A percentile compares a stretch with the other conserved stretches of the same genome.
Evolutionary conservation across 768 basidiomycete species (phyloP).

Genomic region (Russula lepida): DNA sequence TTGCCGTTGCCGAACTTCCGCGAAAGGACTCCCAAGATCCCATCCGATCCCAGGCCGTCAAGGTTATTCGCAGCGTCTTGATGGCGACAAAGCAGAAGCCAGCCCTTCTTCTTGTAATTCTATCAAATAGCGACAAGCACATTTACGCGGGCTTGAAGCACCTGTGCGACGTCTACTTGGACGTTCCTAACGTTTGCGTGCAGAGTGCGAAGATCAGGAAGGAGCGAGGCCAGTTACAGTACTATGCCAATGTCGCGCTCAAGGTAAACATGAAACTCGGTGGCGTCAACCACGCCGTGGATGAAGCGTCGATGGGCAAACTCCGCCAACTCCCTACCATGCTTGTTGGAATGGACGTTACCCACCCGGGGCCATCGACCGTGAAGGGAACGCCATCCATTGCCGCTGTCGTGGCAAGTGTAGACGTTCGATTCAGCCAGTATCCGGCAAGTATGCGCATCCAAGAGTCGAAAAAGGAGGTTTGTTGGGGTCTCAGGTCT

Average conservation of each 20-base stretch:
- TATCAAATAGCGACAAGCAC: slow-evolving; percentile 40
- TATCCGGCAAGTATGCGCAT: slow-evolving; percentile 44
- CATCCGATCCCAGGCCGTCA: slow-evolving; percentile 43
- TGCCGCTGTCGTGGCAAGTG: slow-evolving; percentile 46
- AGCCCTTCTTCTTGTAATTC: slow-evolving; percentile 37
- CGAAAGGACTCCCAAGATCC: slow-evolving; percentile 45
- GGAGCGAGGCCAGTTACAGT: slow-evolving; percentile 46
- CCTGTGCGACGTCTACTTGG: slow-evolving; percentile 42
- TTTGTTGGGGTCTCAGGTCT: slow-evolving; percentile 20
- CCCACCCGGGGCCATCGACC: slow-evolving; percentile 72
- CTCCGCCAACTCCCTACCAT: slow-evolving; percentile 37
- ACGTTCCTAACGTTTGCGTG: slow-evolving; percentile 59
- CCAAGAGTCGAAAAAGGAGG: slow-evolving; percentile 64
- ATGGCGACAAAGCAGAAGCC: slow-evolving; percentile 34
- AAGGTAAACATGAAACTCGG: slow-evolving; percentile 52
- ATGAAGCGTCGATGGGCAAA: slow-evolving; percentile 32
- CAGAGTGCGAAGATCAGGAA: slow-evolving; percentile 65
- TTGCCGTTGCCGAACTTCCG: slow-evolving; percentile 41
- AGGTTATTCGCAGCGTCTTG: slow-evolving; percentile 36
- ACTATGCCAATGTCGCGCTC: slow-evolving; percentile 47
- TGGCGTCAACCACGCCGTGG: slow-evolving; percentile 43
- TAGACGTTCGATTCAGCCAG: slow-evolving; percentile 38
- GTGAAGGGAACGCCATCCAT: slow-evolving; percentile 46
- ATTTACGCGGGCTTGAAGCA: slow-evolving; percentile 47
- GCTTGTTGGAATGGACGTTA: slow-evolving; percentile 57